Evolutionary conservation across 352 stramenopile genomes (phyloP).

Genomic region (Globisporangium cederbergense): DNA sequence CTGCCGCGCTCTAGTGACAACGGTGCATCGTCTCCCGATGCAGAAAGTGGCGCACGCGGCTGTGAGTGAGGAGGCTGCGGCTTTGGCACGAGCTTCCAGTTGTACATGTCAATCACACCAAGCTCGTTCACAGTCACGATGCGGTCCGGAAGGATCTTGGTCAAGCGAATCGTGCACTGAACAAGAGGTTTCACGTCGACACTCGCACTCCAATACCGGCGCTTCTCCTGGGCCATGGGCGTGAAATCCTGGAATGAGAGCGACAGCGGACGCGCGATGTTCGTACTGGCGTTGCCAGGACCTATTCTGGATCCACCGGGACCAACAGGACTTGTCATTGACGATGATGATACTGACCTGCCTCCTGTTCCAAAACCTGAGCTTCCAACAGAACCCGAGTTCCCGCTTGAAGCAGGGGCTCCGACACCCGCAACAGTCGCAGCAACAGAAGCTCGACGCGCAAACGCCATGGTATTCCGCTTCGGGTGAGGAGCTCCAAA

Average conservation of each 20-base stretch:
- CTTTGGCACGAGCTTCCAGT: conserved; percentile 78
- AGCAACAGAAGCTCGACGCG: conserved; percentile 14
- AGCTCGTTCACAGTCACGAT: conserved; percentile 82
- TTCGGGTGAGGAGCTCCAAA: conserved; percentile 78
- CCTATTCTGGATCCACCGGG: conserved; percentile 1
- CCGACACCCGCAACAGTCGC: conserved; percentile 10
- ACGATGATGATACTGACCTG: conserved; percentile 1
- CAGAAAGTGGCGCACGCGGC: background rate
- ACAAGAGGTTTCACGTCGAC: conserved; percentile 63
- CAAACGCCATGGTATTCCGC: conserved; percentile 35
- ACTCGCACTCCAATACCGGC: conserved; percentile 54
- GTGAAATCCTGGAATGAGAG: conserved; percentile 65
- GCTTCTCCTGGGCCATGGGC: conserved; percentile 45
- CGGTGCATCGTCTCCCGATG: background rate
- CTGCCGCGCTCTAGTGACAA: background rate
- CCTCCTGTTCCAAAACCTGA: background rate
- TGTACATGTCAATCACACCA: conserved; percentile 82
- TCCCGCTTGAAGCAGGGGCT: background rate
- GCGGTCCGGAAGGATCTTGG: conserved; percentile 75
- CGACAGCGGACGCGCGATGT: conserved; percentile 48
- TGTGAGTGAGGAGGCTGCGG: conserved; percentile 18
- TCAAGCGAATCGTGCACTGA: conserved; percentile 44
- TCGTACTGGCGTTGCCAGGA: conserved; percentile 12
- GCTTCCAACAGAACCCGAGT: background rate
- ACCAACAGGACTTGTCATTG: conserved; percentile 15